Percentiles rank a stretch among this genome's conserved stretches.
phyloP scores from a whole-genome alignment of 306 rosid species.

The Cucumis cinereus region DNA sequence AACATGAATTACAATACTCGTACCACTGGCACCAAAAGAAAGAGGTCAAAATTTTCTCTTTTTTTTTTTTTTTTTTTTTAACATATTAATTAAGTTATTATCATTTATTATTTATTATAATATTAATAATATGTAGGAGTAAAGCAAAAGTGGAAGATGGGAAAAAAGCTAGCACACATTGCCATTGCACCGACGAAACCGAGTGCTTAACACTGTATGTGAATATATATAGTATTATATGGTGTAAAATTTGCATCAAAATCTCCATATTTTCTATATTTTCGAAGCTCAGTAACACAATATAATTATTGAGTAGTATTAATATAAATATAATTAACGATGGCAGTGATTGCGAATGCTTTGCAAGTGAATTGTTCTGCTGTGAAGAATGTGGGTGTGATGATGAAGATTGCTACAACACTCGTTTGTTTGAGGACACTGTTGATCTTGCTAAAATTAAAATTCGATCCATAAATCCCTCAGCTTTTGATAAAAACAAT shows the following conservation, averaged over 20 bases:
- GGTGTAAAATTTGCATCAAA: too few relatives aligned
- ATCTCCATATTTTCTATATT: too few relatives aligned
- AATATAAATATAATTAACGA: background rate
- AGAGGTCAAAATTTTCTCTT: background rate
- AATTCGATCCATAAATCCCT: slow-evolving; percentile 19
- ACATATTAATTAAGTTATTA: too few relatives aligned
- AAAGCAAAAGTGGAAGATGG: background rate
- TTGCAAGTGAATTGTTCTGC: slow-evolving; percentile 14
- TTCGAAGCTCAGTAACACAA: too few relatives aligned
- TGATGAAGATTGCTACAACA: slow-evolving; percentile 18
- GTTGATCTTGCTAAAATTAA: slow-evolving; percentile 5
- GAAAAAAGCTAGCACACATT: background rate
- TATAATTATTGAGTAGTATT: too few relatives aligned
- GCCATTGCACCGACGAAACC: background rate
- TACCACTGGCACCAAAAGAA: background rate
- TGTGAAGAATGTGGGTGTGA: slow-evolving; percentile 3
- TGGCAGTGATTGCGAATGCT: slow-evolving; percentile 30
- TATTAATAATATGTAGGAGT: too few relatives aligned
- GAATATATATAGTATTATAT: too few relatives aligned
- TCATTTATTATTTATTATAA: too few relatives aligned
- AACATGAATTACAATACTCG: background rate
- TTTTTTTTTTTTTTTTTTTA: too few relatives aligned
- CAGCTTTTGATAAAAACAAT: slow-evolving; percentile 19
- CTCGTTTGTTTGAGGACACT: slow-evolving; percentile 1
- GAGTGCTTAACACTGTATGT: background rate